Evolutionary conservation across 345 rosid species (phyloP).

Genomic region (Firmiana major): DNA sequence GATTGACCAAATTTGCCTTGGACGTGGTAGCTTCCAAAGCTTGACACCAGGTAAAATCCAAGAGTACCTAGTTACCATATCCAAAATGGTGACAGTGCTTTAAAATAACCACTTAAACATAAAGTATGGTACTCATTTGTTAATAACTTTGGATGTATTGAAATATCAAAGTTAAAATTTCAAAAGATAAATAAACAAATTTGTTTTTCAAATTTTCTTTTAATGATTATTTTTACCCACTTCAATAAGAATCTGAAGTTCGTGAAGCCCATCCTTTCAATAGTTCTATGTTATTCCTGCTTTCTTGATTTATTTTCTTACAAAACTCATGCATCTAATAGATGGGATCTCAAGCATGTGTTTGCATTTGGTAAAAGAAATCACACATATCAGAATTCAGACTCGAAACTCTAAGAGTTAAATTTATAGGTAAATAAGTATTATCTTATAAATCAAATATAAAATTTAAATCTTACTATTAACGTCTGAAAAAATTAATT

Average conservation of each 20-base stretch:
- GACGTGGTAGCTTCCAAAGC: not conserved
- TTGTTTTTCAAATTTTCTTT: no score
- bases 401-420: no score
- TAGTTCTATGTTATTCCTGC: not conserved
- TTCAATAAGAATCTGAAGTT: not conserved
- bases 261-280: not conserved
- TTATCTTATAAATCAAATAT: no score
- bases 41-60: not conserved
- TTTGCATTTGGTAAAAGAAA: not conserved
- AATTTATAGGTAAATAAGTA: no score
- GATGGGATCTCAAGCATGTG: not conserved
- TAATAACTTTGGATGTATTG: not conserved
- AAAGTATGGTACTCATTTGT: not conserved
- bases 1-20: not conserved
- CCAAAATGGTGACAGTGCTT: not conserved
- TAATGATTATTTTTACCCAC: not conserved
- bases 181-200: not conserved
- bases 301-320: not conserved
- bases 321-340: not conserved
- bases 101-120: not conserved
- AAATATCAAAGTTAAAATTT: not conserved
- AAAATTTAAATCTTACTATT: no score
- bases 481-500: no score
- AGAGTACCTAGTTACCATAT: not conserved
- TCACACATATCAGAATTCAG: not conserved